Base-by-base conservation (phyloP, 148 eudicot species). In the Agrostemma githago region DNA sequence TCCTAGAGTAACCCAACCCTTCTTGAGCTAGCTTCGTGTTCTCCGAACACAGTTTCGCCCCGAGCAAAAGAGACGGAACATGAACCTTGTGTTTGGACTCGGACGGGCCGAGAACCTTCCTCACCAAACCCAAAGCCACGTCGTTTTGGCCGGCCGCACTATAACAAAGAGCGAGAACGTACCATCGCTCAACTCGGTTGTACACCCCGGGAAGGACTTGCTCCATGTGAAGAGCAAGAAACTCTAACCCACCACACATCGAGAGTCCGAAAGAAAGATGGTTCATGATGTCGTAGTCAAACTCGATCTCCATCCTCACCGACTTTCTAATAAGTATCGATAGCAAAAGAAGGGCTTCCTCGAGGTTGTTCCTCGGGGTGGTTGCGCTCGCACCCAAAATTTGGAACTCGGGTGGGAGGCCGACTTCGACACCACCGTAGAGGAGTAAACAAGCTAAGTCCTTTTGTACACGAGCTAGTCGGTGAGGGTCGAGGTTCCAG, bases 111-210 rank as follows among this genome's bases (percentile, higher is more conserved):
- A 75, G 66, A 59, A 82, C 82, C 75, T 86, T 95, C 79, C 80
- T 84, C 5, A 90, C 65, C 70, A 92, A 84, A 79, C 85, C 81
- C n/a, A 92, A 76, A 20, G 97, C 92, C 20, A 80, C 77, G 14
- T 86, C 83, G 60, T 81, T 80, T 72, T 92, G 90, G 40, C 92
- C 96, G 20, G 89, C 88, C 72, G 99, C 89, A 68, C 87, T 79
- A 78, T 92, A 92, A 82, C 97, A 92, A 70, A 95, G 92, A 68
- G 97, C 89, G 66, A 95, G 99, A 81, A 86, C 78, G 77, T 88
- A 95, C 99, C 99, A 95, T 76, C 93, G 89, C 83, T 88, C 93
- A 10, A 83, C 84, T 66, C 96, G 84, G 48, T 63, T 72, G 72
- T 86, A 95, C 8, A 78, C 74, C 34, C 99, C 92, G 2, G 99